Evolutionary conservation across 2,329 filamentous ascomycete species (phyloP), one percentile per base, ranked within the genome.

Genomic region (Chaetothyriales sp.): DNA sequence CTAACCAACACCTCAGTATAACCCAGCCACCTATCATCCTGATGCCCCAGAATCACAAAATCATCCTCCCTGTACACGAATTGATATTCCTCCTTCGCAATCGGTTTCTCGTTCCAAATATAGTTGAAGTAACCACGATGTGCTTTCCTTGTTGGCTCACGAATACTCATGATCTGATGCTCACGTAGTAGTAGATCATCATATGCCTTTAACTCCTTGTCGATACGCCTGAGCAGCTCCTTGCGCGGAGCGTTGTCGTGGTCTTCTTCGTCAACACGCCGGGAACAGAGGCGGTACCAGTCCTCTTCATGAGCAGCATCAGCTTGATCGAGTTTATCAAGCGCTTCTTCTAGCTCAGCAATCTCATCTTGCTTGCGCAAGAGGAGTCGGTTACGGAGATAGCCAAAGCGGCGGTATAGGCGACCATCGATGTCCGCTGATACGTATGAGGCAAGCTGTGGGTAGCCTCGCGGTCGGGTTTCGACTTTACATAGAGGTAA

Each of bases 321-420:
- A 10, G 44, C 44, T 10, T 6, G 19, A 46, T 18, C 44, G 4
- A 18, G 44, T 6, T 18, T 46, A 1, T 56, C 49, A 1, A 69
- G 52, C 4, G 52, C 44, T 1, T 48, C 40, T 51, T 68, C 65
- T 7, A 65, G 48, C 8, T 37, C 33, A 5, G 57, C 52, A 13
- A 67, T 45, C 8, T 62, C 56, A 37, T 65, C 61, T 51, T 62
- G 62, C 40, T 63, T 61, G 18, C 64, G 58, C 1, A 66, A 56
- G 0, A 70, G 58, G 0, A 72, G 46, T 1, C 70, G 62, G 1
- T 67, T 58, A 45, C 70, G 69, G 0, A 72, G 57, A 47, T 65
- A 68, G 1, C 68, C 68, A 45, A 71, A 73, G 1, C 68, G 60
- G 8, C 69, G 63, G 54, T 69, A 72, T 1, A 72, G 44, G 58